phyloP scores from a whole-genome alignment of 1,139 yeast genomes.

The Candida frijolesensis region DNA sequence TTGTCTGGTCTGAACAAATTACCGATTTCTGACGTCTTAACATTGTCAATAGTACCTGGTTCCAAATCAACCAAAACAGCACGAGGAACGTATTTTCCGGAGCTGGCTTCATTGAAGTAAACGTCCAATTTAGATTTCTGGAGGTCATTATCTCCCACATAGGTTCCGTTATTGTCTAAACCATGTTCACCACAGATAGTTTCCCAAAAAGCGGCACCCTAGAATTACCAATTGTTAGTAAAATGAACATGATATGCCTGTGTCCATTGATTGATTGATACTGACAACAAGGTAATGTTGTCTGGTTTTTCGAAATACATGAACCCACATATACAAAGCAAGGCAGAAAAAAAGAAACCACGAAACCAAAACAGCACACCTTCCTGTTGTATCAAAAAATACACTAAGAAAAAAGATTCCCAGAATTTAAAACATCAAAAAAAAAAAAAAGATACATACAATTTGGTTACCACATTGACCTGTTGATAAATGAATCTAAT shows the following conservation, averaged over 20 bases:
- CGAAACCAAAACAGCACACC: constrained; percentile 8
- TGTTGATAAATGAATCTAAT: constrained; percentile 88
- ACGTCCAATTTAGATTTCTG: constrained; percentile 61
- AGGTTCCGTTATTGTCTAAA: constrained; percentile 79
- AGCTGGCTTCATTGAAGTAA: constrained; percentile 61
- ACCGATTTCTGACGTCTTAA: constrained; percentile 75
- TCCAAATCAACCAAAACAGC: constrained; percentile 91
- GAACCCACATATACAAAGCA: neutral
- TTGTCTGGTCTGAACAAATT: constrained; percentile 89
- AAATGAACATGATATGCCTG: neutral
- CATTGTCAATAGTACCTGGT: constrained; percentile 90
- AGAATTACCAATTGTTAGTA: constrained; percentile 14
- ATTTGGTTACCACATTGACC: constrained; percentile 99
- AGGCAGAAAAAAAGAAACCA: neutral
- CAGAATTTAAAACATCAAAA: constrained; percentile 1
- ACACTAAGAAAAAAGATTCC: constrained; percentile 2
- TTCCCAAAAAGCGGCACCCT: constrained; percentile 98
- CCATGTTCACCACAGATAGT: constrained; percentile 98
- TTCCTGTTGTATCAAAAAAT: constrained; percentile 1
- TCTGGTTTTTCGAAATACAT: neutral
- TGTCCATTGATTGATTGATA: neutral
- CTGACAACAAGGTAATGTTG: neutral
- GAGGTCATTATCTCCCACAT: constrained; percentile 66
- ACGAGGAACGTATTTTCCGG: constrained; percentile 90
- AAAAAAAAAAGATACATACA: constrained; percentile 44